These are phyloP conservation scores for Eimeria tenella DNA, from an alignment of 169 alveolate genomes.

Conservation along the genomic window DNA sequence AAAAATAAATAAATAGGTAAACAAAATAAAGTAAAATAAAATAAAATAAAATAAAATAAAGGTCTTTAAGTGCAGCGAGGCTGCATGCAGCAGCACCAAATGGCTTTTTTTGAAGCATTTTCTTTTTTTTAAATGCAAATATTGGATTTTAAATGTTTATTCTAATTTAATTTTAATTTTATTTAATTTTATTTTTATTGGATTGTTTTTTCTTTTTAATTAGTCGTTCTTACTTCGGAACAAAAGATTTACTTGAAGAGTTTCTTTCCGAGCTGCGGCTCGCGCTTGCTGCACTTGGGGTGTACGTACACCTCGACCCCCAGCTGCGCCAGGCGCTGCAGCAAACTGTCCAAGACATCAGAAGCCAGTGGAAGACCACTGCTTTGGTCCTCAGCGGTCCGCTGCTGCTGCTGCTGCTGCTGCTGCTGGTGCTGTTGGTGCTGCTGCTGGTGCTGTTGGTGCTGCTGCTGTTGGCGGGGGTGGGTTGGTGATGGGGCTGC, in stretches of 20 bases:
- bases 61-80: neutral
- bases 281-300: conserved; percentile 4
- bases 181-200: neutral
- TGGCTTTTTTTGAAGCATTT: neutral
- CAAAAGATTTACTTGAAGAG: conserved; percentile 49
- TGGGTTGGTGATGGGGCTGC: too few relatives aligned
- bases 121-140: neutral
- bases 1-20: neutral
- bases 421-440: neutral
- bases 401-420: neutral
- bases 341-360: neutral
- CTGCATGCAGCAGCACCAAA: too few relatives aligned
- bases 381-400: neutral
- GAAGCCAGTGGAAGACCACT: neutral
- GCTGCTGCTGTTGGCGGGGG: neutral
- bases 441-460: neutral
- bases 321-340: conserved; percentile 6
- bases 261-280: conserved; percentile 50
- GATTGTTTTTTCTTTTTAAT: neutral
- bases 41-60: neutral
- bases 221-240: conserved; percentile 71
- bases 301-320: neutral
- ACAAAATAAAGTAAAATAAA: neutral
- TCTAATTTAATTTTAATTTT: neutral
- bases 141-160: neutral